Evolutionary conservation across 2,329 filamentous ascomycete genomes (phyloP).

Genomic region (Neonectria neomacrospora): DNA sequence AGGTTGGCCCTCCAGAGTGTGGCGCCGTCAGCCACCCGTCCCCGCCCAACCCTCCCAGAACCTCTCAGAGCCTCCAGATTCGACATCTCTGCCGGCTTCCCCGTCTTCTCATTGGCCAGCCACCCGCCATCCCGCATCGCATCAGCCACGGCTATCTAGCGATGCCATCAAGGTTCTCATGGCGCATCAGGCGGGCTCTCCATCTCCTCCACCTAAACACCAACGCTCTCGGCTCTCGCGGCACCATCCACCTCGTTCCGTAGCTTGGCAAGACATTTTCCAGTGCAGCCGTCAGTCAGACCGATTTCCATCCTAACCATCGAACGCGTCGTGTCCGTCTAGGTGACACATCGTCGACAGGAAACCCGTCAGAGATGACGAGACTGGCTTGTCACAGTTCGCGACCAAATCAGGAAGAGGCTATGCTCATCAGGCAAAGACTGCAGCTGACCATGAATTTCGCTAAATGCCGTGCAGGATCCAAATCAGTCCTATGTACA

Average conservation of each 20-base stretch:
- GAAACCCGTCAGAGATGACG: conserved; percentile 1
- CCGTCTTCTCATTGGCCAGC: conserved; percentile 29
- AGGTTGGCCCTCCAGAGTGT: conserved; percentile 30
- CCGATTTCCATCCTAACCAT: not conserved
- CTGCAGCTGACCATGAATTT: not conserved
- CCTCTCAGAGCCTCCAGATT: conserved; percentile 22
- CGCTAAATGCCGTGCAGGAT: not conserved
- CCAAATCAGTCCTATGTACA: not conserved
- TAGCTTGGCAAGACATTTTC: conserved; percentile 4
- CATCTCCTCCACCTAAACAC: conserved; percentile 17
- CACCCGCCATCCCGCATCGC: not conserved
- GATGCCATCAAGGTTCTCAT: conserved; percentile 45
- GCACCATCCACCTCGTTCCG: conserved; percentile 28
- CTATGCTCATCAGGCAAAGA: not conserved
- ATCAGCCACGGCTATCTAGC: conserved; percentile 36
- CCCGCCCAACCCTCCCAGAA: conserved; percentile 4
- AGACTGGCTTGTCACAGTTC: not conserved
- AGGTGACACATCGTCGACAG: conserved; percentile 14
- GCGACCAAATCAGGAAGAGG: not conserved
- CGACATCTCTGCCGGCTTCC: not conserved
- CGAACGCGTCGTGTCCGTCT: conserved; percentile 1
- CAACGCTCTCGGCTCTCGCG: conserved; percentile 38
- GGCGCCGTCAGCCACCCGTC: conserved; percentile 25
- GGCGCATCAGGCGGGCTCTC: conserved; percentile 21
- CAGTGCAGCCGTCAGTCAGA: conserved; percentile 11